Evolutionary conservation across 2,329 filamentous ascomycete species (phyloP).

Genomic region (Shiraia sp.): DNA sequence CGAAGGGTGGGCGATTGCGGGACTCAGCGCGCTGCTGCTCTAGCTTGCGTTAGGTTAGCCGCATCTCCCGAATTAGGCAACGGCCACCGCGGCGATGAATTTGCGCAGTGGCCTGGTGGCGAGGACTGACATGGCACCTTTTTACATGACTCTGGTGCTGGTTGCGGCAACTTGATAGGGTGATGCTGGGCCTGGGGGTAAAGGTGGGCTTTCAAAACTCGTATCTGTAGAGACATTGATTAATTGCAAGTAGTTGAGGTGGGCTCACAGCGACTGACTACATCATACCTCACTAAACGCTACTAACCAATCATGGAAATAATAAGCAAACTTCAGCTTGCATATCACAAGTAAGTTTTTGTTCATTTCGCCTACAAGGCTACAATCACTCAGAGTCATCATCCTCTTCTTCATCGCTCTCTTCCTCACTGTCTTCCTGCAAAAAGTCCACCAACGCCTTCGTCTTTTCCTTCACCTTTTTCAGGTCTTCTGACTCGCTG

Average conservation of each 20-base stretch:
- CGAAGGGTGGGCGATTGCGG: constrained; percentile 13
- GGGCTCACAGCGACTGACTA: no score
- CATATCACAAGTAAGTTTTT: no score
- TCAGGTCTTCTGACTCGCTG: constrained; percentile 69
- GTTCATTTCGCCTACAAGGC: background rate
- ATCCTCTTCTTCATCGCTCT: constrained; percentile 65
- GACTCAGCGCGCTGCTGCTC: constrained; percentile 1
- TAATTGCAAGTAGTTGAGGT: no score
- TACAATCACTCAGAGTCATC: constrained; percentile 47
- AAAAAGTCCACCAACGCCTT: constrained; percentile 77
- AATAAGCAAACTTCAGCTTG: constrained; percentile 3
- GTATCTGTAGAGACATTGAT: no score
- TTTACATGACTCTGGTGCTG: no score
- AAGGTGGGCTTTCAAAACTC: no score
- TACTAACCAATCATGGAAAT: no score
- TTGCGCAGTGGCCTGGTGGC: constrained; percentile 18
- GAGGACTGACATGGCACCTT: no score
- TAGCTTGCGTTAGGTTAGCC: constrained; percentile 3
- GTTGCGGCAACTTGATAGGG: no score
- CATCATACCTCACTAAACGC: no score
- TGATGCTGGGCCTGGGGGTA: constrained; percentile 2
- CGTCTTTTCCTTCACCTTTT: constrained; percentile 71
- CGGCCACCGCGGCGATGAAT: constrained; percentile 14
- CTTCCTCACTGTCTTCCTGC: constrained; percentile 74
- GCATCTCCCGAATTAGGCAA: constrained; percentile 12